Evolutionary conservation across 2,329 filamentous ascomycete species (phyloP), one percentile per base, ranked within the genome.

Genomic region (Fusarium metavorans): DNA sequence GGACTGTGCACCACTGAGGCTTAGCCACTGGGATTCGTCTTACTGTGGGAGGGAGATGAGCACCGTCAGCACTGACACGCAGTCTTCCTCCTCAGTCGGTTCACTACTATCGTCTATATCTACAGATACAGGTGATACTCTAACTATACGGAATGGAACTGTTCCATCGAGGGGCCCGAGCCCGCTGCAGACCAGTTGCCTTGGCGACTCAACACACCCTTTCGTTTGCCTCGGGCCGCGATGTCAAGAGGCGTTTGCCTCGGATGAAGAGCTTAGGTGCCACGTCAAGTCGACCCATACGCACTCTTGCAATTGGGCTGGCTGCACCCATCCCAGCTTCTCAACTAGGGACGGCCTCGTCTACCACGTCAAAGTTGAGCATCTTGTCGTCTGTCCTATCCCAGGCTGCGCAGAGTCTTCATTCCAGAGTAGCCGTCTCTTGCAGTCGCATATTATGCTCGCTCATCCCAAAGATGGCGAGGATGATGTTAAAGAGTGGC

Each of bases 301-400:
- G 2, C 77, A 85, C 66, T 73, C 80, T 2, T 87, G 85, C 70
- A 81, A 82, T 61, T 87, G 85, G 85, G 79, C 79, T 2, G 77
- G 79, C 25, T 87, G 85, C 45, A 67, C 76, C 2, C 79, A 81
- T 8, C 71, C 78, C 1, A 80, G 80, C 54, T 87, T 86, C 63
- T 74, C 79, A 3, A 82, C 83, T 2, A 80, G 79, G 16, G 81
- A 82, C 37, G 84, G 81, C 10, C 80, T 87, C 35, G 80, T 82
- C 18, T 83, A 84, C 78, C 85, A 87, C 67, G 84, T 87, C 43
- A 85, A 86, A 65, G 77, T 78, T 23, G 82, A 86, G 56, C 85
- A 87, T 67, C 78, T 86, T 13, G 80, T 86, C 32, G 75, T 84
- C 30, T 87, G 85, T 34, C 85, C 85, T 0, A 79, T 81, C 1